Evolutionary conservation across 2,329 filamentous ascomycete genomes (phyloP).

Genomic region (Colletotrichum kahawae): DNA sequence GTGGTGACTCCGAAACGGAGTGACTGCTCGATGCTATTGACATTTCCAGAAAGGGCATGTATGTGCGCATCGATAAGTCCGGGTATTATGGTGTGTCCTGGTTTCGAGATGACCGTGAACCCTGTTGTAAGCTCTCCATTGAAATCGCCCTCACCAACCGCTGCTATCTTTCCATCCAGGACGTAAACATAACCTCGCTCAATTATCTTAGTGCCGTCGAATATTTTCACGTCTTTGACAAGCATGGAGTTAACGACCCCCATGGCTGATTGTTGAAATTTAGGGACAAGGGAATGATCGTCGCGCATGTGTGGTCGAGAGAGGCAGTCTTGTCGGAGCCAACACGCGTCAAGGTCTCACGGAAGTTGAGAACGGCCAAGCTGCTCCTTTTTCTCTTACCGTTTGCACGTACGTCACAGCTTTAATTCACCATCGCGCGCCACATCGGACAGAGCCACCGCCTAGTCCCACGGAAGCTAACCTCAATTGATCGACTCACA

Average conservation of each 20-base stretch:
- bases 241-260: background rate
- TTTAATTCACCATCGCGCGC: background rate
- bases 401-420: background rate
- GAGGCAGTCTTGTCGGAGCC: background rate
- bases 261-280: background rate
- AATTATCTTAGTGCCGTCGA: constrained; percentile 48
- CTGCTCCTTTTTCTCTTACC: background rate
- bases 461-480: background rate
- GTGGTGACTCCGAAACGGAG: constrained; percentile 57
- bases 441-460: background rate
- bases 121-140: constrained; percentile 19
- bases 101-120: constrained; percentile 40
- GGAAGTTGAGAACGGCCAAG: background rate
- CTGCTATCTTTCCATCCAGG: constrained; percentile 42
- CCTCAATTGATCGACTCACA: background rate
- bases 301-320: background rate
- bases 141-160: constrained; percentile 18
- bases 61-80: constrained; percentile 57
- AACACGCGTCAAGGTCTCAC: background rate
- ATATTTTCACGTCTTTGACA: constrained; percentile 41
- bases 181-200: constrained; percentile 44
- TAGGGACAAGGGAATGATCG: background rate
- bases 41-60: constrained; percentile 45
- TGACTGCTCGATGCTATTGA: constrained; percentile 40
- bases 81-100: constrained; percentile 51